These are phyloP conservation scores for Penicillium maclennaniae DNA, from an alignment of 495 filamentous ascomycete species.

Conservation along the genomic window DNA sequence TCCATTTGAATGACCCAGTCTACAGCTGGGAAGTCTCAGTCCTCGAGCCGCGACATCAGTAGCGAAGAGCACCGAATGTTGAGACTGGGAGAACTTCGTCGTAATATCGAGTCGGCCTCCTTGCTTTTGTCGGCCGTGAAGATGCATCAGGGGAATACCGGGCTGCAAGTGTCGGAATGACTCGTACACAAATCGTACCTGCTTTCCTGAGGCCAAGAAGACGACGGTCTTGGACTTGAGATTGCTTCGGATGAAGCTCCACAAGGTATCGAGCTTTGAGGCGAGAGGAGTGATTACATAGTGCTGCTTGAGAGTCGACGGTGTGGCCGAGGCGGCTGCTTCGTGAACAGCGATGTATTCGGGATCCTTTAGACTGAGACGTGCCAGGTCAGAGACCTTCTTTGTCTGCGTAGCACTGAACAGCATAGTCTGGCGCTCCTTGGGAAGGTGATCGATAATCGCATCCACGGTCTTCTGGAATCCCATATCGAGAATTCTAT, in stretches of 20 bases:
- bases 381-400: conserved; percentile 85
- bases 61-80: conserved; percentile 83
- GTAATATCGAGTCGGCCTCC: conserved; percentile 82
- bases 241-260: conserved; percentile 84
- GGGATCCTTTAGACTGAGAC: conserved; percentile 81
- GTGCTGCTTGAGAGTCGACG: conserved; percentile 79
- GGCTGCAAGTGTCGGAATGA: conserved; percentile 90
- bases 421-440: conserved; percentile 81
- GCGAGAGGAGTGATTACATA: conserved; percentile 80
- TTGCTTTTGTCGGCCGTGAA: conserved; percentile 94
- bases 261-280: conserved; percentile 87
- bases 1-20: conserved; percentile 97
- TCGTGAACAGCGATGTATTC: conserved; percentile 96
- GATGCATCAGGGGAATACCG: conserved; percentile 89
- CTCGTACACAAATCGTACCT: conserved; percentile 94
- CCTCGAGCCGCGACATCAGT: conserved; percentile 93
- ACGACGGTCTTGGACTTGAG: conserved; percentile 90
- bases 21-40: conserved; percentile 91
- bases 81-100: conserved; percentile 68
- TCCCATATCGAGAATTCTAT: conserved; percentile 97
- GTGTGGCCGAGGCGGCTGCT: conserved; percentile 73
- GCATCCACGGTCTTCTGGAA: conserved; percentile 91
- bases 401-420: conserved; percentile 97
- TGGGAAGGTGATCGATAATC: conserved; percentile 87
- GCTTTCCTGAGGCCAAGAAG: conserved; percentile 91